Evolutionary conservation across 225 moss, liverwort and hornwort genomes (phyloP).

Genomic region (Marchantia paleacea): DNA sequence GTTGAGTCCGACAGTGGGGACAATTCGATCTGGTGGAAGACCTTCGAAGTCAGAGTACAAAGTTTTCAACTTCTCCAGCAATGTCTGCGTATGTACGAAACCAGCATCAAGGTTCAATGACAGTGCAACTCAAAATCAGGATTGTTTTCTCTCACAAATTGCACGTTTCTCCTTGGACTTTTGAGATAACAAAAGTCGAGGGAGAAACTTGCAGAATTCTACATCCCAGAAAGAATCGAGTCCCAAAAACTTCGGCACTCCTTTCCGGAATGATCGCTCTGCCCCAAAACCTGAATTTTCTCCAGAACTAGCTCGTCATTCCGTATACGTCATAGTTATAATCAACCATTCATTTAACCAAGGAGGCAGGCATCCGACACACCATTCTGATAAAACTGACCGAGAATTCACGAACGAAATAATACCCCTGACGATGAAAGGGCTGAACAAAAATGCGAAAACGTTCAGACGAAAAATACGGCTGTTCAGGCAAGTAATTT

Average conservation of each 20-base stretch:
- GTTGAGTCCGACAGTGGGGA: constrained; percentile 95
- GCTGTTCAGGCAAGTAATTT: background rate
- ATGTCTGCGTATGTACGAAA: constrained; percentile 38
- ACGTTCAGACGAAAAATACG: too few relatives aligned
- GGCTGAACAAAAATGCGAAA: too few relatives aligned
- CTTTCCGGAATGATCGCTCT: background rate
- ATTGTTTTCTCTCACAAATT: background rate
- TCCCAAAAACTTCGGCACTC: background rate
- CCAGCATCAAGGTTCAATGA: background rate
- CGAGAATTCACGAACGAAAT: too few relatives aligned
- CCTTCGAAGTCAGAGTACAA: constrained; percentile 95
- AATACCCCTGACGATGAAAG: too few relatives aligned
- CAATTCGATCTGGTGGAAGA: constrained; percentile 92
- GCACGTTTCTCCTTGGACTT: background rate
- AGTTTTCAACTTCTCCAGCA: constrained; percentile 94
- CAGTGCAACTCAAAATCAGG: background rate
- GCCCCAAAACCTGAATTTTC: background rate
- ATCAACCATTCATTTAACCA: background rate
- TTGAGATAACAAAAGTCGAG: background rate
- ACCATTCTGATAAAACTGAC: too few relatives aligned
- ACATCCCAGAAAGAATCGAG: too few relatives aligned
- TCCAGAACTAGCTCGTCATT: background rate
- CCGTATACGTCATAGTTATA: background rate
- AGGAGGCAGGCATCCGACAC: background rate
- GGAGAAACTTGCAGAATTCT: too few relatives aligned